phyloP scores from a whole-genome alignment of 345 rosid genomes.

The Citrus sp. region DNA sequence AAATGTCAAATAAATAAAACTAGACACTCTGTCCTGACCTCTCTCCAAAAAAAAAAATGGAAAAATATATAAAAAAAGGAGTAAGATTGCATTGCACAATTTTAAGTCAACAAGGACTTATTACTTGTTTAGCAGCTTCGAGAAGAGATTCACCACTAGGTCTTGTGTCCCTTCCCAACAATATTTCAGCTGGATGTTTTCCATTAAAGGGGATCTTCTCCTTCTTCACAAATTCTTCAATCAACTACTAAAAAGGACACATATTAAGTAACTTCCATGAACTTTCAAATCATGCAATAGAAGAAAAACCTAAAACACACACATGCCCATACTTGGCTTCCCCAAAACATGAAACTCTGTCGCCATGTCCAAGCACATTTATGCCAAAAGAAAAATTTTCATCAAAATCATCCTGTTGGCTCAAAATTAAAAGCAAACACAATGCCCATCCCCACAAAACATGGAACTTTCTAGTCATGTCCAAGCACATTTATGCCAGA shows the following conservation, averaged over 20 bases:
- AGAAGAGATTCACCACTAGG: conserved; percentile 93
- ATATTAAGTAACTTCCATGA: neutral
- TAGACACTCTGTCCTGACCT: neutral
- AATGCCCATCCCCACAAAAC: neutral
- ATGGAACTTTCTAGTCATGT: neutral
- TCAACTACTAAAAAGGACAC: conserved; percentile 36
- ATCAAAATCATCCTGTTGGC: neutral
- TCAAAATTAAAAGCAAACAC: neutral
- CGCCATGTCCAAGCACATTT: neutral
- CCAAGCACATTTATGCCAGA: neutral
- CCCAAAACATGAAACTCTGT: neutral
- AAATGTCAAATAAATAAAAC: conserved; percentile 6
- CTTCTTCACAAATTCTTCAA: conserved; percentile 54
- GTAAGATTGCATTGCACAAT: neutral
- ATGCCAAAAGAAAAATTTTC: neutral
- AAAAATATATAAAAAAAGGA: neutral
- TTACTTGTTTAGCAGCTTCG: conserved; percentile 69
- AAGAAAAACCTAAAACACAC: neutral
- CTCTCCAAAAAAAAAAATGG: neutral
- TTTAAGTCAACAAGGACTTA: neutral
- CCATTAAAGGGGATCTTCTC: conserved; percentile 59
- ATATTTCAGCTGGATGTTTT: conserved; percentile 44
- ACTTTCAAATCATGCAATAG: neutral
- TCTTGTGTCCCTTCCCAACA: conserved; percentile 89
- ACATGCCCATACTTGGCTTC: neutral